A percentile compares a stretch with the other conserved stretches of the same genome.
phyloP scores from a whole-genome alignment of 2,329 filamentous ascomycete genomes.

The Hypoxylon sp. region DNA sequence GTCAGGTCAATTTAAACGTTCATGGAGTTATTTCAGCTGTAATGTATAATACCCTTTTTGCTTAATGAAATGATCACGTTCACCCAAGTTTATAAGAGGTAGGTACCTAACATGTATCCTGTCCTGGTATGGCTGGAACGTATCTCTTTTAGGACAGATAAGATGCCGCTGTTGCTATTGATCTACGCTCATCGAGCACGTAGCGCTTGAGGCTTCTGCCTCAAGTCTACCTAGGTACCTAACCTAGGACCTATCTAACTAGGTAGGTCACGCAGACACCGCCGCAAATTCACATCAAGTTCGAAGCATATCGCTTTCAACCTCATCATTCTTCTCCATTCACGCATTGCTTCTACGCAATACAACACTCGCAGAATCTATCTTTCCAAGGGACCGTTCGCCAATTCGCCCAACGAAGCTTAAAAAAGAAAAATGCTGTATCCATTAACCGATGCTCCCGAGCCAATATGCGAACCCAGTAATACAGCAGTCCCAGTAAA shows the following conservation, averaged over 20 bases:
- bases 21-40: not conserved
- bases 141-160: too few relatives aligned
- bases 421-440: slow-evolving; percentile 17
- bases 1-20: not conserved
- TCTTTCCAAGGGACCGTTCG: slow-evolving; percentile 5
- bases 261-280: not conserved
- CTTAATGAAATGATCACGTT: not conserved
- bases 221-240: too few relatives aligned
- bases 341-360: slow-evolving; percentile 1
- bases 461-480: slow-evolving; percentile 11
- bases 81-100: too few relatives aligned
- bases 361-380: slow-evolving; percentile 9
- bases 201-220: too few relatives aligned
- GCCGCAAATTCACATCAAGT: not conserved
- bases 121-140: too few relatives aligned
- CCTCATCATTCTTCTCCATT: slow-evolving; percentile 1
- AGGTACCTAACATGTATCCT: too few relatives aligned
- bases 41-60: not conserved
- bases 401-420: slow-evolving; percentile 2
- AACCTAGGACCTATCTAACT: not conserved
- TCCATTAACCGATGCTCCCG: slow-evolving; percentile 25
- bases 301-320: not conserved
- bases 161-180: too few relatives aligned
- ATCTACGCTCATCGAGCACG: too few relatives aligned
- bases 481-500: slow-evolving; percentile 3